Conservation (phyloP, 2,329 filamentous ascomycete species). For the Talaromyces sp. region DNA sequence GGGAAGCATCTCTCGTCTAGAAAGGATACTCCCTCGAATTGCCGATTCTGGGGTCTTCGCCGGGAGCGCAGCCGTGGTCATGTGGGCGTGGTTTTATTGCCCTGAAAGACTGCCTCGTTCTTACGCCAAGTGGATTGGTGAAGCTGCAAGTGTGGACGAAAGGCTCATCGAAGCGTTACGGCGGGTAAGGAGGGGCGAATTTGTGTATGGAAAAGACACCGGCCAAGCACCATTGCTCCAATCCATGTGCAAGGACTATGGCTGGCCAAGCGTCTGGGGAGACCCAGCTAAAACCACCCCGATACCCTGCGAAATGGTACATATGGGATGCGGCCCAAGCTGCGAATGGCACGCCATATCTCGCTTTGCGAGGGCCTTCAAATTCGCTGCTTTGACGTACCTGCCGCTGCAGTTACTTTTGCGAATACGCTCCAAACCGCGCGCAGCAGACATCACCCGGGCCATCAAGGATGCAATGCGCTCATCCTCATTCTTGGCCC, state of each 20-base stretch:
- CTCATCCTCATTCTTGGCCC: constrained; percentile 71
- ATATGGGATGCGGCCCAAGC: constrained; percentile 68
- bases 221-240: constrained; percentile 63
- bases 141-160: constrained; percentile 67
- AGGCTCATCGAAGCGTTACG: constrained; percentile 71
- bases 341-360: constrained; percentile 67
- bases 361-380: constrained; percentile 64
- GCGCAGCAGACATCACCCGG: constrained; percentile 38
- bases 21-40: constrained; percentile 37
- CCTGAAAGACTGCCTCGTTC: constrained; percentile 64
- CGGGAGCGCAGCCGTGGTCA: constrained; percentile 66
- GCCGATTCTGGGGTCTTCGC: constrained; percentile 69
- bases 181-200: constrained; percentile 56
- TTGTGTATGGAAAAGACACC: constrained; percentile 69
- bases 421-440: constrained; percentile 48
- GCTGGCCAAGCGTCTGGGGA: constrained; percentile 64
- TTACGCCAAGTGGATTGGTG: constrained; percentile 78
- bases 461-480: constrained; percentile 58
- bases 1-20: constrained; percentile 29
- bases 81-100: constrained; percentile 84
- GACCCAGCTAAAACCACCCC: constrained; percentile 65
- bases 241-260: constrained; percentile 67
- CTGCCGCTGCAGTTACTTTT: constrained; percentile 68
- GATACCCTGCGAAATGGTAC: constrained; percentile 77
- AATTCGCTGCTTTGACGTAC: constrained; percentile 70